phyloP scores from a whole-genome alignment of 225 moss, liverwort and hornwort species.

The Asterella californica region DNA sequence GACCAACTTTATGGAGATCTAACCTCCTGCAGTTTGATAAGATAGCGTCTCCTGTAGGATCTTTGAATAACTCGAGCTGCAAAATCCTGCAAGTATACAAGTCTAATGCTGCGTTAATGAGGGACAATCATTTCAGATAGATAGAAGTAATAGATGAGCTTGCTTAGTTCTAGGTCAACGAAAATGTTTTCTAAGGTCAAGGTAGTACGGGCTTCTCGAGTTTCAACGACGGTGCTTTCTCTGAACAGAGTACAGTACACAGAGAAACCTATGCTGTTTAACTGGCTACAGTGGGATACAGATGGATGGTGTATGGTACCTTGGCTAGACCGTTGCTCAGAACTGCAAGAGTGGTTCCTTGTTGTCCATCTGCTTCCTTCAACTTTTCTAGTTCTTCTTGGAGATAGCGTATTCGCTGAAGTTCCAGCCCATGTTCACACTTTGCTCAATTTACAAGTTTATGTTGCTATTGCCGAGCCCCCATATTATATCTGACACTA shows the following conservation, averaged over 20 bases:
- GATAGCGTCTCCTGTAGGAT: conserved; percentile 52
- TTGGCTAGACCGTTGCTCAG: conserved; percentile 46
- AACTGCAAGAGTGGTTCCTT: conserved; percentile 25
- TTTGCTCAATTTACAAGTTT: no score
- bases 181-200: no score
- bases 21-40: conserved; percentile 45
- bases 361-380: conserved; percentile 37
- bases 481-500: background rate
- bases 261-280: no score
- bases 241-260: background rate
- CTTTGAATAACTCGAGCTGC: conserved; percentile 73
- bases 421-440: background rate
- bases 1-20: background rate
- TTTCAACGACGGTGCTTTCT: no score
- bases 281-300: no score
- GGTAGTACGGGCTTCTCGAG: no score
- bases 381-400: conserved; percentile 58
- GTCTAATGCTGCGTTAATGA: background rate
- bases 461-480: no score
- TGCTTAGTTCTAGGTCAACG: no score
- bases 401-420: conserved; percentile 55
- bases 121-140: background rate
- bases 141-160: no score
- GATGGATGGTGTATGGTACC: no score
- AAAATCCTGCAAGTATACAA: conserved; percentile 45